These are phyloP conservation scores for Polygonum maritimum DNA, from an alignment of 148 eudicot species.

Conservation along the genomic window DNA sequence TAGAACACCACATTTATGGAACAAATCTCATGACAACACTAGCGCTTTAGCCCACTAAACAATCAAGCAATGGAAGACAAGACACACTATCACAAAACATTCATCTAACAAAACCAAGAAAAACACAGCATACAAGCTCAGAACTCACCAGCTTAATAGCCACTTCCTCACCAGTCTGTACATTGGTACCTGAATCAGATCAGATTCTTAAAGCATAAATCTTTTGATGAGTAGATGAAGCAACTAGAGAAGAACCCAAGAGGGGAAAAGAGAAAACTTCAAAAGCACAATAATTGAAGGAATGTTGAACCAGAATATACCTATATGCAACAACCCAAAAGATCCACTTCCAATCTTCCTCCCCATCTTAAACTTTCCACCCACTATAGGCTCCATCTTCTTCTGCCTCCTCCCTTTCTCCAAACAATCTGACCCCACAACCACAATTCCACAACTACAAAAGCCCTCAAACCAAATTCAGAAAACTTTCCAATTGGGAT, in stretches of 20 bases:
- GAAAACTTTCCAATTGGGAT: neutral
- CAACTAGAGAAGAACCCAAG: neutral
- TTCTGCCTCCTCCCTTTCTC: neutral
- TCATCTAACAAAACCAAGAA: neutral
- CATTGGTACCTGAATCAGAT: neutral
- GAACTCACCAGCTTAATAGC: slow-evolving; percentile 9
- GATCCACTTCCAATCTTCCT: slow-evolving; percentile 89
- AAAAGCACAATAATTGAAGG: neutral
- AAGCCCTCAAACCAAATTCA: neutral
- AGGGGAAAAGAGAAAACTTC: neutral
- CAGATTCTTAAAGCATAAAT: neutral
- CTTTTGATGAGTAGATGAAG: neutral
- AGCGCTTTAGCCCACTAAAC: neutral
- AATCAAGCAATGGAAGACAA: neutral
- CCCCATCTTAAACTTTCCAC: slow-evolving; percentile 69
- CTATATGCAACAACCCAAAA: slow-evolving; percentile 82
- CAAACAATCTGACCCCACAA: neutral
- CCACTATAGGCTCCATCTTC: slow-evolving; percentile 61
- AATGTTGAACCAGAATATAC: slow-evolving; percentile 21
- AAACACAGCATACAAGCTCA: neutral
- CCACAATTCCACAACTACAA: neutral
- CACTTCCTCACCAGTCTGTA: slow-evolving; percentile 8
- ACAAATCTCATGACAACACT: neutral
- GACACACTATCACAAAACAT: neutral
- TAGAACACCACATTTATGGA: neutral